Base-by-base conservation (phyloP, 2,329 filamentous ascomycete species). In the Penicillium janthinellum region DNA sequence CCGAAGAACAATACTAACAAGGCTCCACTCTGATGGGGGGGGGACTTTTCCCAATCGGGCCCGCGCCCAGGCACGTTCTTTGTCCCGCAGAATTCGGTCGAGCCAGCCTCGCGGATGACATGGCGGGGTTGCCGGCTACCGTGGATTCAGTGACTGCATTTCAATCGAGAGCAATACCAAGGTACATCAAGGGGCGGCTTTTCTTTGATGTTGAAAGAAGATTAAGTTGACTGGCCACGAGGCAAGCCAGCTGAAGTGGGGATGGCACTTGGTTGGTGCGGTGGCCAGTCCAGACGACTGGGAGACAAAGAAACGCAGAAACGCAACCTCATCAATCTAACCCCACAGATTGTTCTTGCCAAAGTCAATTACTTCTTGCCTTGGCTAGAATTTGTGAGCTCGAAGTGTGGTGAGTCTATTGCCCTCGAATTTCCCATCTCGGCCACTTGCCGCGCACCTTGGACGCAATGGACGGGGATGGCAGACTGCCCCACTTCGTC, bases 161-260 rank as follows among this genome's bases (percentile, higher is more conserved):
- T 53, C 15, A 56, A 56, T 41, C 39, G 12, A 42, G 22, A 49
- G 42, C 50, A 53, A 53, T 53, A 39, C 17, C 15, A 39, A 39
- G 50, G 25, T 28, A 34, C 50, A 25, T 41, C 2, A 12, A 15
- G 4, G 4, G 4, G 25, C 34, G 35, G 31, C 14, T 5, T 15
- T 12, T 7, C 7, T 22, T 54, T 37, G 5, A 31, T 4, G 50
- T 25, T 25, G 35, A 41, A 31, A 52, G 14, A 17, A n/a, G 5
- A 2, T 41, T 52, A 1, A 28, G 5, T 8, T 28, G 20, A 45
- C 42, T 15, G 42, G 45, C 45, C 28, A 34, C 25, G 25, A 48
- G 45, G 15, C n/a, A 17, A 22, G 31, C 42, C 12, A 12, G 12
- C 42, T 14, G 10, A 4, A n/a, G 6, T 47, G 22, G 15, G 4